Evolutionary conservation across 2,329 filamentous ascomycete species (phyloP), one percentile per base, ranked within the genome.

Genomic region (Blastomyces percursus): DNA sequence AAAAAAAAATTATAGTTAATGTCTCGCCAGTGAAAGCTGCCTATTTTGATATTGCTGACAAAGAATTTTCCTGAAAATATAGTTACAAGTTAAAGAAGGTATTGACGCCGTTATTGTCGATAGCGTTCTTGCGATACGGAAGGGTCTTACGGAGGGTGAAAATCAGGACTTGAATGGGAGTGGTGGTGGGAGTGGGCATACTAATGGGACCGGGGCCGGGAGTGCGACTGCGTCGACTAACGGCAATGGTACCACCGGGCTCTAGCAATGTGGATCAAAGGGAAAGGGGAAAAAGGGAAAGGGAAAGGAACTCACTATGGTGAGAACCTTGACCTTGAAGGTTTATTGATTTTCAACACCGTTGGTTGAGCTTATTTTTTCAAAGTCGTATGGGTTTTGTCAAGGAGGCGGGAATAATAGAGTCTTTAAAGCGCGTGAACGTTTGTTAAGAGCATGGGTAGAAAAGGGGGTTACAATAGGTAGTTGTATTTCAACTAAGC

Each of bases 91-190:
- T 11, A 89, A 90, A 61, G 90, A 96, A 76, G 93, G 94, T 57
- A 96, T 99, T 65, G 94, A 99, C 72, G 94, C 94, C 1, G 93
- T 99, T 61, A 99, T 99, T 71, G 94, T 97, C 16, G 94, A 99
- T 73, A 94, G 86, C 65, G 93, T 99, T 2, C 83, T 97, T 38
- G 90, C 90, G 50, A 96, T 99, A 68, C 86, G 93, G 56, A 91
- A 96, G 75, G 93, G 91, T 0, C 81, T 99, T 65, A 94, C 90
- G 1, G 77, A 77, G 62, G 67, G 69, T 48, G 62, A 66, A 56
- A 63, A 61, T 21, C 54, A 62, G 61, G 21, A 46, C 14, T 32
- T 32, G 38, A 59, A 59, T 30, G 56, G 38, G 5, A 1, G 3
- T 6, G 21, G 12, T 24, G 55, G 12, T 27, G 55, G n/a, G 14